Evolutionary conservation across 2,329 filamentous ascomycete species (phyloP), one percentile per base, ranked within the genome.

Genomic region (Coniochaeta hoffmannii): DNA sequence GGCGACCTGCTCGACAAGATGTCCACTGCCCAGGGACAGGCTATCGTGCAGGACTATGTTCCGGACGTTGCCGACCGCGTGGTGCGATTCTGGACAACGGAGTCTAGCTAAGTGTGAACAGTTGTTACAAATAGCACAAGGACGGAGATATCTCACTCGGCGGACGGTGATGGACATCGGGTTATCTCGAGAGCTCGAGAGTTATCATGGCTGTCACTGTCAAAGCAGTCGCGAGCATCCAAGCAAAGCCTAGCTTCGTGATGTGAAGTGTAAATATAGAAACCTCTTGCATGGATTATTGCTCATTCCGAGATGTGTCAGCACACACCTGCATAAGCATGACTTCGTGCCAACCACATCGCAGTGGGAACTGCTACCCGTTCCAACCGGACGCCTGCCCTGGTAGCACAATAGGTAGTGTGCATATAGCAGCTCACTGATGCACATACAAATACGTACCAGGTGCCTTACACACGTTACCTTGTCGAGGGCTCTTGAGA

Each of bases 1-100:
- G 61, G 61, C 53, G 67, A 70, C 22, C 49, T 72, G 30, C 54
- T 68, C 12, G 61, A 63, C 24, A 63, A 63, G 36, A 57, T 62
- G 19, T 61, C 57, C 11, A 59, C 58, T 59, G 9, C 64, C 64
- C 53, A 54, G 71, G 14, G 69, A 57, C n/a, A 34, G 28, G 36
- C 30, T 5, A 35, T 35, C 41, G 38, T 55, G 19, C 38, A 49
- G 15, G 53, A 49, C n/a, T 35, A 59, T 22, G 41, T n/a, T 3
- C 54, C 58, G 26, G 64, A 67, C 49, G 66, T 66, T 52, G 59
- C 63, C 12, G 59, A 57, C 24, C 57, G 64, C 11, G 58, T 65
- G 22, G 15, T 59, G 12, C 22, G 30, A 15, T 59, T 61, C 26
- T 61, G 59, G 31, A 53, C 30, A 32, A 46, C 19, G 11, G 41